A percentile compares a stretch with the other conserved stretches of the same genome.
Evolutionary conservation across 306 rosid genomes (phyloP).

Genomic region (Begonia peltatifolia): DNA sequence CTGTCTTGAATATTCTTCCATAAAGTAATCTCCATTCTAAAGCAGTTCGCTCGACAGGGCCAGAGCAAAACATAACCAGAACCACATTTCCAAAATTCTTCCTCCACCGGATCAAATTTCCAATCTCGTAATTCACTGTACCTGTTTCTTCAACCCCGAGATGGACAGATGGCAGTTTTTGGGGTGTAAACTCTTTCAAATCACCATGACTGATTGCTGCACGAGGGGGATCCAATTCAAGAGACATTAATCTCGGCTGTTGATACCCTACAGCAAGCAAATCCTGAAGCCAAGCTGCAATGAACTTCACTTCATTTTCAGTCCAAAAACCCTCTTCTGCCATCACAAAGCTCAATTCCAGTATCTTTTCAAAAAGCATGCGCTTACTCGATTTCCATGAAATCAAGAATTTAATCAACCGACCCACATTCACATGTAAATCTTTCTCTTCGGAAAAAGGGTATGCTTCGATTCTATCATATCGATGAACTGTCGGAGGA

Average conservation of each 20-base stretch:
- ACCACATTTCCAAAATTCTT: conserved; percentile 89
- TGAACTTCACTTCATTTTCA: conserved; percentile 72
- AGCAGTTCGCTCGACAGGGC: conserved; percentile 94
- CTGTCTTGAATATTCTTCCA: conserved; percentile 89
- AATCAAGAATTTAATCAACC: conserved; percentile 43
- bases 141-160: conserved; percentile 97
- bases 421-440: conserved; percentile 82
- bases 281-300: conserved; percentile 97
- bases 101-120: conserved; percentile 82
- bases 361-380: conserved; percentile 52
- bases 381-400: conserved; percentile 57
- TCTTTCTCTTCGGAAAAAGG: conserved; percentile 83
- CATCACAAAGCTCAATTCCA: conserved; percentile 78
- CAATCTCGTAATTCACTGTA: conserved; percentile 81
- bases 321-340: conserved; percentile 95
- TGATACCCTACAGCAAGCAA: conserved; percentile 85
- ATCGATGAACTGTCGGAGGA: conserved; percentile 70
- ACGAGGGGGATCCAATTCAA: conserved; percentile 75
- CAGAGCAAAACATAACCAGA: conserved; percentile 68
- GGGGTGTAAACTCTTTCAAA: conserved; percentile 66
- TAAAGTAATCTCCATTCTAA: conserved; percentile 97
- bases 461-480: conserved; percentile 59
- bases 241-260: conserved; percentile 86
- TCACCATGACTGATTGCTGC: conserved; percentile 85
- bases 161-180: conserved; percentile 82